phyloP scores from a whole-genome alignment of 495 filamentous ascomycete genomes.

The Xylaria palmicola region DNA sequence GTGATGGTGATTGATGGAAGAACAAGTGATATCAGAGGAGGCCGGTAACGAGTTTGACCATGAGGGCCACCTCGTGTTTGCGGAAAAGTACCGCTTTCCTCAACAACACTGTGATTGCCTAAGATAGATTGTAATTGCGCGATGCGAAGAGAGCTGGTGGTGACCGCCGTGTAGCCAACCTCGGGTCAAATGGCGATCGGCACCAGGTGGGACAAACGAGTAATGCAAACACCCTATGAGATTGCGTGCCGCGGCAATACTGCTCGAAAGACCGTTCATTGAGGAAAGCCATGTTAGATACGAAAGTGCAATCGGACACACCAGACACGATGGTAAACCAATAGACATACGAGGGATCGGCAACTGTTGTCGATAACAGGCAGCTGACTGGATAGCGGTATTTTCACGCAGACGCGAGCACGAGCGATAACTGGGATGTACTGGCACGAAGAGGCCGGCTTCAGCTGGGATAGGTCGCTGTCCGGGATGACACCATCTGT shows the following conservation, averaged over 20 bases:
- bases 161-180: background rate
- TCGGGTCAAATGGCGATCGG: constrained; percentile 7
- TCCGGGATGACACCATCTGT: background rate
- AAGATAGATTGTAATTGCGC: background rate
- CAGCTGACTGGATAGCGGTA: background rate
- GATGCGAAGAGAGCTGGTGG: background rate
- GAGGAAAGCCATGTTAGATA: background rate
- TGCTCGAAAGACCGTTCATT: background rate
- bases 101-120: background rate
- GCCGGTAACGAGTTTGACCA: background rate
- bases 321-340: background rate
- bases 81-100: background rate
- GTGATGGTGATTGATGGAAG: background rate
- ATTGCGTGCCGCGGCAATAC: background rate
- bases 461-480: background rate
- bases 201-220: background rate
- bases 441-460: background rate
- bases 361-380: constrained; percentile 6
- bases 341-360: background rate
- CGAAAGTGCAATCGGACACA: background rate
- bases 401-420: background rate
- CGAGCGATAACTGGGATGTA: background rate
- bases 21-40: background rate
- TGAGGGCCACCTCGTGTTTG: background rate
- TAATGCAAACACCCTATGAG: background rate